Percentiles rank a stretch among this genome's conserved stretches.
Evolutionary conservation across 371 early-diverging fungal species (phyloP).

Genomic region (Phascolomyces articulosus): DNA sequence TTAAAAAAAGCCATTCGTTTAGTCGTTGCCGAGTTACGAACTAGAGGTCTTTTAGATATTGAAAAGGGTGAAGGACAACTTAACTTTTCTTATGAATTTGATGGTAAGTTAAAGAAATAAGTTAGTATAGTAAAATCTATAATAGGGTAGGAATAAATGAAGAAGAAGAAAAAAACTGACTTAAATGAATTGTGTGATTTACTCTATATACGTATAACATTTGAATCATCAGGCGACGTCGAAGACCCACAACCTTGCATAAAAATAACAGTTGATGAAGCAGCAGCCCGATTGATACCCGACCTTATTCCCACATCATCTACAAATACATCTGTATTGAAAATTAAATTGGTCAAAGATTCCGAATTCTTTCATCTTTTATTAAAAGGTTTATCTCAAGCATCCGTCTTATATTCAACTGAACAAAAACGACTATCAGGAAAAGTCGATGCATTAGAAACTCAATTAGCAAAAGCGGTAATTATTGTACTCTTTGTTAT

Average conservation of each 20-base stretch:
- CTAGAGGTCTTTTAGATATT: slow-evolving; percentile 10
- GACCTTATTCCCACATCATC: slow-evolving; percentile 7
- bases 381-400: slow-evolving; percentile 50
- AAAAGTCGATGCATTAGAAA: slow-evolving; percentile 43
- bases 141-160: too few relatives aligned
- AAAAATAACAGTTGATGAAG: slow-evolving; percentile 34
- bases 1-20: slow-evolving; percentile 66
- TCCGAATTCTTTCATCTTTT: slow-evolving; percentile 61
- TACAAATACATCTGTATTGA: slow-evolving; percentile 21
- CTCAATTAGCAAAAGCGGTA: slow-evolving; percentile 45
- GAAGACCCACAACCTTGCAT: slow-evolving; percentile 42
- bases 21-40: slow-evolving; percentile 62
- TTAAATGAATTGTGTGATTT: too few relatives aligned
- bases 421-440: slow-evolving; percentile 41
- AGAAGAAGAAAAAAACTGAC: too few relatives aligned
- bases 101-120: slow-evolving; percentile 13
- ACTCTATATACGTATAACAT: too few relatives aligned
- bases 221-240: slow-evolving; percentile 25
- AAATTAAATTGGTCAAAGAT: slow-evolving; percentile 56
- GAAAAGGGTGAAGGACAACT: not conserved
- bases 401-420: slow-evolving; percentile 42
- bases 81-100: slow-evolving; percentile 12
- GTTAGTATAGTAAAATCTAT: not conserved
- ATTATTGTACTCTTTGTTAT: not conserved
- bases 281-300: slow-evolving; percentile 5